Evolutionary conservation across 1,284 basidiomycete species (phyloP), one percentile per base, ranked within the genome.

Genomic region (Ceraceosorus guamensis): DNA sequence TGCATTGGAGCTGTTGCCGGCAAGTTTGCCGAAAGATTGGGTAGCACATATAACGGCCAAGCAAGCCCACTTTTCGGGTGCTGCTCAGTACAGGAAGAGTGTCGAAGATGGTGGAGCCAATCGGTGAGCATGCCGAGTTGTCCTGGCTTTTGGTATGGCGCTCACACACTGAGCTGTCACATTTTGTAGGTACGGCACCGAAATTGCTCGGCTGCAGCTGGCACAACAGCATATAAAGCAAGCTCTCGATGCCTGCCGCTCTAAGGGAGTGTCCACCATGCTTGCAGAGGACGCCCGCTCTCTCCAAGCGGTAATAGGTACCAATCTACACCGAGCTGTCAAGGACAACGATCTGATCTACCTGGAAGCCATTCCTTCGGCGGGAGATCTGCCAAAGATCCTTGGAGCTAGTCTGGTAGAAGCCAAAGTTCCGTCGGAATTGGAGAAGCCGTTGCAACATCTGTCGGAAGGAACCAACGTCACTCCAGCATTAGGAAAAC

Each of bases 331-430:
- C 2, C 82, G 89, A 13, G 89, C 92, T 0, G 75, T 71, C 60
- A 83, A 89, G 32, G 95, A 98, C 76, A 99, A 99, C 71, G 89
- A 96, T 75, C 80, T 97, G 5, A 95, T 99, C 52, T 99, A 98
- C 78, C 88, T 96, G 65, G 83, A 90, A 56, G 85, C 89, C 47
- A 82, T 95, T 0, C 91, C 91, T 0, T 79, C 89, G 0, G 71
- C 83, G 1, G 83, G 87, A 2, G 81, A 85, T 32, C 81, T 96
- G 4, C 78, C 86, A 0, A 75, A 82, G 0, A 85, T 97, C 48
- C 78, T 80, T 43, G 84, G 84, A 24, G 84, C 84, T 1, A 78
- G 82, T 4, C 84, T 97, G 77, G 89, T 86, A 34, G 82, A 86
- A 62, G 76, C 85, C 2, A 81, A 79, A 10, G 72, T 85, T 2